Conservation (phyloP, 257 asterid species). For the Eucommia ulmoides region DNA sequence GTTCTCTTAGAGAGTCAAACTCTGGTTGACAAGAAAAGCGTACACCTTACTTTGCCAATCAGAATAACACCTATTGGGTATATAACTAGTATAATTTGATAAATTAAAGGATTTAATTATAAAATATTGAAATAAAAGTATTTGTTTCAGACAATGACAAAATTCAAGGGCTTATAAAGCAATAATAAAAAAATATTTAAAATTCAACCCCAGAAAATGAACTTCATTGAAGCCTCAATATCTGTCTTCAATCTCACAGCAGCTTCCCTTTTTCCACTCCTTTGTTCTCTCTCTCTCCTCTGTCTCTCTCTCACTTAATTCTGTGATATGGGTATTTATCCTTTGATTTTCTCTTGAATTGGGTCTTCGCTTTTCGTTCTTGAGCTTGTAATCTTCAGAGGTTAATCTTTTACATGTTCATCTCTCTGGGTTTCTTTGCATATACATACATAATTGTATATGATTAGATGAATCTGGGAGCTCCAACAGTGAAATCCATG, state of each 20-base stretch:
- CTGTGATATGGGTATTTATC: too few relatives aligned
- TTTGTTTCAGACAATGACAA: too few relatives aligned
- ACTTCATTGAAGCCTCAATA: neutral
- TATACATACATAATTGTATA: constrained; percentile 5
- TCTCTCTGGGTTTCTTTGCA: constrained; percentile 17
- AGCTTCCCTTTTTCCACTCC: constrained; percentile 5
- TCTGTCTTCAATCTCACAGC: constrained; percentile 9
- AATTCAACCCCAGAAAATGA: neutral
- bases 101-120: too few relatives aligned
- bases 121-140: too few relatives aligned
- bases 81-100: too few relatives aligned
- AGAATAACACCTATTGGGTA: too few relatives aligned
- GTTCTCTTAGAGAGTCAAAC: too few relatives aligned
- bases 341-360: too few relatives aligned
- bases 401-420: neutral
- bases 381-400: neutral
- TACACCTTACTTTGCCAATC: too few relatives aligned
- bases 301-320: too few relatives aligned
- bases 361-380: neutral
- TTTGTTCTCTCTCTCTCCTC: constrained; percentile 2
- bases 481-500: constrained; percentile 30
- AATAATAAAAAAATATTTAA: neutral
- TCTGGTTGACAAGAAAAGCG: too few relatives aligned
- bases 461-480: constrained; percentile 50
- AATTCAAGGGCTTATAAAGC: too few relatives aligned